Conservation (phyloP, 2,329 filamentous ascomycete species). For the Stromatinia cepivora region DNA sequence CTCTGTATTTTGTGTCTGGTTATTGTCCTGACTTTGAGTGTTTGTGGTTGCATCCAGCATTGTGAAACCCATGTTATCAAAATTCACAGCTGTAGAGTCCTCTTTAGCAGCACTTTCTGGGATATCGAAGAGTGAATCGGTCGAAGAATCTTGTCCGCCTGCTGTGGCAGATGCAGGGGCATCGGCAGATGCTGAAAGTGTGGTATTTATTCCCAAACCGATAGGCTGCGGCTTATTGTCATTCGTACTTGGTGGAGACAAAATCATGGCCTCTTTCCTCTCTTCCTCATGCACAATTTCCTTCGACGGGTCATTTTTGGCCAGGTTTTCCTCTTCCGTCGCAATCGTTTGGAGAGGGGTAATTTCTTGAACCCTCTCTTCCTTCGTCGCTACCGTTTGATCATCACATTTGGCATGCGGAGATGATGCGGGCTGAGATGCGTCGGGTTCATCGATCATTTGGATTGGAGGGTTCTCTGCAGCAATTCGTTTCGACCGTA, state of each 20-base stretch:
- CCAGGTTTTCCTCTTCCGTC: conserved; percentile 3
- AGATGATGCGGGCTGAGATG: conserved; percentile 33
- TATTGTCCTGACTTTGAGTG: conserved; percentile 28
- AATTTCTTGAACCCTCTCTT: conserved; percentile 27
- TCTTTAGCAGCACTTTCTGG: conserved; percentile 29
- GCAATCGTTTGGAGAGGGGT: not conserved
- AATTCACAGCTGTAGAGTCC: conserved; percentile 31
- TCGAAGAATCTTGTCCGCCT: conserved; percentile 32
- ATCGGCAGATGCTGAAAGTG: conserved; percentile 22
- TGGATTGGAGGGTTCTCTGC: conserved; percentile 35
- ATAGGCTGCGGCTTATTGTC: conserved; percentile 28
- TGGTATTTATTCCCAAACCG: conserved; percentile 35
- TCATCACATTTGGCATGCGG: not conserved
- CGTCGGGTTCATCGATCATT: conserved; percentile 24
- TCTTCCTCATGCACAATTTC: conserved; percentile 22
- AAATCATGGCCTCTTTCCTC: conserved; percentile 21
- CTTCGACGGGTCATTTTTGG: conserved; percentile 27
- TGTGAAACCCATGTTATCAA: conserved; percentile 38
- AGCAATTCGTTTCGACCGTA: conserved; percentile 36
- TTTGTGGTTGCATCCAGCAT: conserved; percentile 27
- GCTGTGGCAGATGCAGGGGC: conserved; percentile 26
- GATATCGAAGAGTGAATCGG: conserved; percentile 39
- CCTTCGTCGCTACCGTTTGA: conserved; percentile 26
- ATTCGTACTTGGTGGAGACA: conserved; percentile 32
- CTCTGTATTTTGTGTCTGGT: conserved; percentile 34